A percentile compares a stretch with the other conserved stretches of the same genome.
Evolutionary conservation across 148 eudicot species (phyloP).

Genomic region (Cornus florida): DNA sequence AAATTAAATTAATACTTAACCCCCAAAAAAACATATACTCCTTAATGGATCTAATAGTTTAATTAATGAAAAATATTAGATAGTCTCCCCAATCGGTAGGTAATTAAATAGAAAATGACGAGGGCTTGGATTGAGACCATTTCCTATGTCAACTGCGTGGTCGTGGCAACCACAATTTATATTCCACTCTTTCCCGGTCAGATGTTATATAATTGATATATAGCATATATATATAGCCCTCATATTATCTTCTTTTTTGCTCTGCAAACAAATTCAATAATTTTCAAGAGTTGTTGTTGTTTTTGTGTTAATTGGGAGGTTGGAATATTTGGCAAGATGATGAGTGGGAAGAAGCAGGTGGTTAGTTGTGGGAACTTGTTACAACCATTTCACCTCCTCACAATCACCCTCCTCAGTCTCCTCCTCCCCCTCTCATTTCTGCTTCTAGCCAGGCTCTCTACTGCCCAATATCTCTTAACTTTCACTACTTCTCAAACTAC

Average conservation of each 20-base stretch:
- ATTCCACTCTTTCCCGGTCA: not conserved
- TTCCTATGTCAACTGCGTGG: constrained; percentile 13
- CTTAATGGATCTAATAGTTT: too few relatives aligned
- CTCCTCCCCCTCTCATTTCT: constrained; percentile 81
- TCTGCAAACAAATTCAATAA: constrained; percentile 8
- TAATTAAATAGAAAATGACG: too few relatives aligned
- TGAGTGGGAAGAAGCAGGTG: constrained; percentile 12
- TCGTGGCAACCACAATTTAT: constrained; percentile 54
- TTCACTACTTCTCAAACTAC: constrained; percentile 16
- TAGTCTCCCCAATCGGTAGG: too few relatives aligned
- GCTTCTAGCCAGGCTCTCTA: constrained; percentile 67
- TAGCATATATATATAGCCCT: constrained; percentile 13
- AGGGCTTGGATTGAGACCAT: not conserved
- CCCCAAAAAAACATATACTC: too few relatives aligned
- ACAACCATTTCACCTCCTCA: constrained; percentile 45
- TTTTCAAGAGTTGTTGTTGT: not conserved
- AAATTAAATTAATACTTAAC: too few relatives aligned
- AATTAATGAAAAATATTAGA: too few relatives aligned
- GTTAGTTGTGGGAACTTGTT: constrained; percentile 11
- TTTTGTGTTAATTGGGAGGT: constrained; percentile 26
- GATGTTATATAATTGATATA: too few relatives aligned
- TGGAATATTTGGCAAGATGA: constrained; percentile 37
- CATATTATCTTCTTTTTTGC: constrained; percentile 11
- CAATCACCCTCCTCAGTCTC: constrained; percentile 68
- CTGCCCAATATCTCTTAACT: constrained; percentile 47